Evolutionary conservation across 768 basidiomycete genomes (phyloP), one percentile per base, ranked within the genome.

Genomic region (Hygrocybe coccinea): DNA sequence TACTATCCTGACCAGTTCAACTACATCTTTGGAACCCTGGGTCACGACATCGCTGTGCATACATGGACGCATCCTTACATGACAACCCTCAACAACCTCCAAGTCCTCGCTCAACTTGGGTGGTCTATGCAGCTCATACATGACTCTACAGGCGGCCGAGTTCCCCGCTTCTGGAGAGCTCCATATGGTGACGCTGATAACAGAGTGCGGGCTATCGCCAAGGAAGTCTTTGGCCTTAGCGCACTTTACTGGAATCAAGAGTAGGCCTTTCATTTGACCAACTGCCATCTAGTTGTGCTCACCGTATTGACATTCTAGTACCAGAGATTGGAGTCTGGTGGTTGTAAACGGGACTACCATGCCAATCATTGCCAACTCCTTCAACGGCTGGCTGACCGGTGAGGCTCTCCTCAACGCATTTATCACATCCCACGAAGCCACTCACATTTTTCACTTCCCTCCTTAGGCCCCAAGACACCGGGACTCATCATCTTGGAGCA

Each of bases 191-290:
- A 95, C 67, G 79, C 80, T 44, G 95, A 98, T 65, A 81, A 79
- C 69, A 82, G 95, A 47, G 89, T 95, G 33, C 76, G 82, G 36
- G 85, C 92, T 3, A 90, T 98, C 63, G 95, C 94, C 22, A 76
- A 80, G 65, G 84, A 91, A 66, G 72, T 82, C 33, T 94, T 97
- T 65, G 91, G 89, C 22, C 69, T 97, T 59, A 77, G 78, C 19
- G 87, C 89, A n/a, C 80, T 95, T 53, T 71, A 91, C 60, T 97
- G 95, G 95, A 94, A 95, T 70, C 81, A 85, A 56, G 94, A 95
- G 88, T 90, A 71, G 52, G 81, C 11, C n/a, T 48, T 50, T 54
- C 35, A 7, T 75, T 78, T 48, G 59, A 12, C 47, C 46, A 47
- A 8, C 50, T 37, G n/a, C 46, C 47, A 17, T 38, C 35, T 49